Conservation (phyloP, 371 early-diverging fungal species). For the Lichtheimia hyalospora region DNA sequence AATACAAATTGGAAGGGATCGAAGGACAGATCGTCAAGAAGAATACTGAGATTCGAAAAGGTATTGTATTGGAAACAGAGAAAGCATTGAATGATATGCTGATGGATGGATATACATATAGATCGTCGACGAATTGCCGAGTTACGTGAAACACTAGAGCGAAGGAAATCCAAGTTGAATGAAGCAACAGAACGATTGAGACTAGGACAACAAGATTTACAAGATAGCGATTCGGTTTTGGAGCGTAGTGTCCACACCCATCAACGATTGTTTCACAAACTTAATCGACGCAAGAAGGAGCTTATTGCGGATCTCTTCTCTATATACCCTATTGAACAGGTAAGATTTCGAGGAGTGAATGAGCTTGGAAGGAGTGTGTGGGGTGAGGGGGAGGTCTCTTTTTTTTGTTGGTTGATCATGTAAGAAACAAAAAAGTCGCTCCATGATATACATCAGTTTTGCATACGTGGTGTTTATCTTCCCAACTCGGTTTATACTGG, state of each 20-base stretch:
- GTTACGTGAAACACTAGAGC: constrained; percentile 19
- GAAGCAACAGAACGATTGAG: constrained; percentile 33
- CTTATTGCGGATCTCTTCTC: constrained; percentile 60
- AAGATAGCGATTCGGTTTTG: constrained; percentile 41
- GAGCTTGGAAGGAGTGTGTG: too few species aligned
- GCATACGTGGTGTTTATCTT: constrained; percentile 66
- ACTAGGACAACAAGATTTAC: constrained; percentile 35
- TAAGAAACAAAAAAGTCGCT: constrained; percentile 42
- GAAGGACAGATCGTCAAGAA: constrained; percentile 15
- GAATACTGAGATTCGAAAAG: constrained; percentile 18
- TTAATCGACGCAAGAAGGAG: constrained; percentile 49
- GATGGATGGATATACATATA: constrained; percentile 2
- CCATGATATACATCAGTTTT: constrained; percentile 50
- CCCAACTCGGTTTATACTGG: constrained; percentile 65
- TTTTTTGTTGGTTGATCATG: constrained; percentile 33
- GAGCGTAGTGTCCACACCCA: constrained; percentile 52
- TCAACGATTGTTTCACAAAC: constrained; percentile 35
- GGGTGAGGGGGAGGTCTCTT: not conserved
- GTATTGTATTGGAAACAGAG: not conserved
- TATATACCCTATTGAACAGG: constrained; percentile 70
- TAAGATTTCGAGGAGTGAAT: constrained; percentile 17
- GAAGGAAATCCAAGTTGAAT: constrained; percentile 19
- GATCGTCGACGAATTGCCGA: constrained; percentile 25
- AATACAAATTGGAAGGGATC: constrained; percentile 28
- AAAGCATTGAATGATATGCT: too few species aligned